Base-by-base conservation (phyloP, 495 filamentous ascomycete genomes). In the Pyrenula massariospora region DNA sequence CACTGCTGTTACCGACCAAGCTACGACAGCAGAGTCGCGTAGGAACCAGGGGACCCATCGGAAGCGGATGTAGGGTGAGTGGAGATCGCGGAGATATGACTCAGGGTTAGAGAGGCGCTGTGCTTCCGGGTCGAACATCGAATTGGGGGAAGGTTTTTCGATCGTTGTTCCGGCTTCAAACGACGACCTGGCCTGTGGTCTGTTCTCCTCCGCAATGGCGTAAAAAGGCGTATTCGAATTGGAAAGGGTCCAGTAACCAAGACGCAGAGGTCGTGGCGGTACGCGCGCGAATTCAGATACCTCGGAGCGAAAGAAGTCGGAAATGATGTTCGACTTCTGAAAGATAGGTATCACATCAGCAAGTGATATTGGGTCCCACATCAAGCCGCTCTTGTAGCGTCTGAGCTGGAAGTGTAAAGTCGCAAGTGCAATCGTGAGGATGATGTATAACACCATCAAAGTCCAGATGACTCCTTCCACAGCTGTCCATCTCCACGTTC, bases 1-100 rank as follows among this genome's bases (percentile, higher is more conserved):
- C 51, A 86, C 69, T 15, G 78, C 77, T 19, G 82, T 77, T 50
- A 86, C 70, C 48, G 73, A 74, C 77, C 86, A 88, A 24, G 75
- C 72, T 2, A 87, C 63, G 42, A 92, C 77, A 42, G 76, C 78
- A 22, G 71, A 70, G 54, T 79, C 82, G 50, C 79, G 80, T 12
- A 95, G 76, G 63, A 84, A 89, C 88, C 87, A 91, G 1, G 89
- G 87, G 15, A 88, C 77, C 73, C 88, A 88, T 21, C 81, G 81
- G 60, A 81, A 78, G 8, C 84, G 79, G 19, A 80, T 66, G 20
- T 66, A 63, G 2, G 75, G 67, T 22, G 68, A 74, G 62, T 74
- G 75, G 0, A 80, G 64, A 23, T 77, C 70, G 31, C 72, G 65
- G 54, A 72, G 67, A 12, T 66, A 64, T 10, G 65, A 58, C 20